Evolutionary conservation across 768 basidiomycete species (phyloP).

Genomic region (Trametes cinnabarina): DNA sequence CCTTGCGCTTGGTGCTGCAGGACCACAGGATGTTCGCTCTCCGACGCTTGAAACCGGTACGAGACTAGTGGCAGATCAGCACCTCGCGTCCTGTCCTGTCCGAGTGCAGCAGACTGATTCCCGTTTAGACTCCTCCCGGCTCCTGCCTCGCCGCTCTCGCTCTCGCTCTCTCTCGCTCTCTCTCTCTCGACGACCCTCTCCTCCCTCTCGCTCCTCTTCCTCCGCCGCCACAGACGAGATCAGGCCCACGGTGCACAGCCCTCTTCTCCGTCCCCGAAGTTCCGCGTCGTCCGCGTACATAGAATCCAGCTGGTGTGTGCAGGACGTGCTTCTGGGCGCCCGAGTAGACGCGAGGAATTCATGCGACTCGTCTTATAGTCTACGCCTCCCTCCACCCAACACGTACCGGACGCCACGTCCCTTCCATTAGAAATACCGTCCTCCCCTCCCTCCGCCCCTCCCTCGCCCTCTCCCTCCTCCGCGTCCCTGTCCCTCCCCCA

Average conservation of each 20-base stretch:
- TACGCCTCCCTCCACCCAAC: slow-evolving; percentile 1
- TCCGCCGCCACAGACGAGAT: neutral
- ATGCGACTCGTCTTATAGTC: neutral
- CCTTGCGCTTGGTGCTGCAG: no score
- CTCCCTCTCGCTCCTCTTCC: neutral
- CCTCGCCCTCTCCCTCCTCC: neutral
- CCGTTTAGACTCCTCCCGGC: slow-evolving; percentile 4
- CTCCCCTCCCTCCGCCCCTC: neutral
- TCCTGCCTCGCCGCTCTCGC: neutral
- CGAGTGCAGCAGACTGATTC: neutral
- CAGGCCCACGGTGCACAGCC: neutral
- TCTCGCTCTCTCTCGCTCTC: neutral
- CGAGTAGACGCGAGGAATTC: slow-evolving; percentile 13
- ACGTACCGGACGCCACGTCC: slow-evolving; percentile 17
- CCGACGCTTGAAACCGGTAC: neutral
- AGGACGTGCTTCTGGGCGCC: slow-evolving; percentile 4
- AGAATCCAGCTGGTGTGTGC: no score
- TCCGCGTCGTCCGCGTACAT: neutral
- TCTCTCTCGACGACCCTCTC: neutral
- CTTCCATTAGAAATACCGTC: slow-evolving; percentile 26
- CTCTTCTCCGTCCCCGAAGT: neutral
- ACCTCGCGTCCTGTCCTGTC: neutral
- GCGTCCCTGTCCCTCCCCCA: neutral
- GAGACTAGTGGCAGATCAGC: slow-evolving; percentile 12
- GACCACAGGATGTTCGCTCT: no score